phyloP scores from a whole-genome alignment of 2,329 filamentous ascomycete species.

The Botrytis medusae region DNA sequence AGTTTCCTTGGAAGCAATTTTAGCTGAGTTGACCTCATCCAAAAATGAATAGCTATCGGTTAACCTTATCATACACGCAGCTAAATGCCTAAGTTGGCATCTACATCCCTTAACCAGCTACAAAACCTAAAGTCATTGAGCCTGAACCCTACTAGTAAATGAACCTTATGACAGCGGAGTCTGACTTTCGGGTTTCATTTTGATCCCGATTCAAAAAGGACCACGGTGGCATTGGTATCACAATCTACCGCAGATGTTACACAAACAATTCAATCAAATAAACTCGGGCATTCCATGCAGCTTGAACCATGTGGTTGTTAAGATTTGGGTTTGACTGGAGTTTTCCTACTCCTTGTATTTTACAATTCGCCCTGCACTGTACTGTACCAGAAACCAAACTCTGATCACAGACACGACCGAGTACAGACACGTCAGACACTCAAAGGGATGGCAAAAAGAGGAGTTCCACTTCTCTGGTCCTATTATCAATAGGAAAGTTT shows the following conservation, averaged over 20 bases:
- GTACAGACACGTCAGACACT: slow-evolving; percentile 12
- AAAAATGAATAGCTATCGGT: slow-evolving; percentile 1
- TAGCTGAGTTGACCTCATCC: not conserved
- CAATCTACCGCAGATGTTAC: not conserved
- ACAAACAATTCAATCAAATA: not conserved
- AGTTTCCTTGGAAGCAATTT: slow-evolving; percentile 7
- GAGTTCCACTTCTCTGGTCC: slow-evolving; percentile 5
- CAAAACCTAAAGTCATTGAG: not conserved
- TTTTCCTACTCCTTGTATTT: not conserved
- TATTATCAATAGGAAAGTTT: not conserved
- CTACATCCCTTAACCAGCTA: not conserved
- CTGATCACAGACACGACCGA: slow-evolving; percentile 2
- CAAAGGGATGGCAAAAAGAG: not conserved
- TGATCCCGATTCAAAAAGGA: not conserved
- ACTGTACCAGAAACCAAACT: slow-evolving; percentile 3
- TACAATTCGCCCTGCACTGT: not conserved
- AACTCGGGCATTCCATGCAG: not conserved
- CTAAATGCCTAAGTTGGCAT: not conserved
- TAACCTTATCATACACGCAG: slow-evolving; percentile 1
- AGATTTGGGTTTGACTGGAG: not conserved
- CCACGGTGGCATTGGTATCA: not conserved
- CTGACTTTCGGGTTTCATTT: not conserved
- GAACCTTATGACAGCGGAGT: not conserved
- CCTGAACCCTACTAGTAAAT: not conserved
- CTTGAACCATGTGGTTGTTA: not conserved